Conservation (phyloP, 179 eudicot genomes). For the Heliamphora pulchella region DNA sequence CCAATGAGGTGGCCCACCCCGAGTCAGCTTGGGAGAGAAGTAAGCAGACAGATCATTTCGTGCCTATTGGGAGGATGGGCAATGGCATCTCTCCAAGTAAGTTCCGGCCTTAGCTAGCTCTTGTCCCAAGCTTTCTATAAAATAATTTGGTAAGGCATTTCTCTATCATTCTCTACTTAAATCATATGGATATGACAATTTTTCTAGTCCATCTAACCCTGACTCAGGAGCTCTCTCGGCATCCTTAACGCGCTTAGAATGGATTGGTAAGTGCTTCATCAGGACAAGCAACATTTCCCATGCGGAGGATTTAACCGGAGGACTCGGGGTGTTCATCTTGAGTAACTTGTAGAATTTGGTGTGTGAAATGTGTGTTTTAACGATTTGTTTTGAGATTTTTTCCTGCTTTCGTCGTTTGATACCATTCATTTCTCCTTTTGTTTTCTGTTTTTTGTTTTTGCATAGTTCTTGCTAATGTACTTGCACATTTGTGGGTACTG, state of each 20-base stretch:
- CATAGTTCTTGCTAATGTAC: background rate
- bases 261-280: constrained; percentile 4
- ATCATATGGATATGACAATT: constrained; percentile 4
- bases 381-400: background rate
- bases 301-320: background rate
- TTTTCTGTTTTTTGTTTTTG: background rate
- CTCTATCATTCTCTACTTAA: background rate
- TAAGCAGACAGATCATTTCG: too few relatives aligned
- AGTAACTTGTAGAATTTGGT: constrained; percentile 11
- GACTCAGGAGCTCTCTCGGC: constrained; percentile 14
- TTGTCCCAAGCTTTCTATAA: background rate
- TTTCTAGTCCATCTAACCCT: constrained; percentile 14
- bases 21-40: too few relatives aligned
- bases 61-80: background rate
- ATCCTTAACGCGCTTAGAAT: constrained; percentile 12
- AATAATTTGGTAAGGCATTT: background rate
- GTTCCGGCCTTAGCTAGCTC: background rate
- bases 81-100: background rate
- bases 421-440: background rate
- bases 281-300: background rate
- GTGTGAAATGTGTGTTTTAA: constrained; percentile 9
- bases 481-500: background rate
- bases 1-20: too few relatives aligned
- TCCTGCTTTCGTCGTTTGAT: background rate
- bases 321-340: constrained; percentile 10